Evolutionary conservation across 2,329 filamentous ascomycete genomes (phyloP).

Genomic region (Sarocladium oryzae): DNA sequence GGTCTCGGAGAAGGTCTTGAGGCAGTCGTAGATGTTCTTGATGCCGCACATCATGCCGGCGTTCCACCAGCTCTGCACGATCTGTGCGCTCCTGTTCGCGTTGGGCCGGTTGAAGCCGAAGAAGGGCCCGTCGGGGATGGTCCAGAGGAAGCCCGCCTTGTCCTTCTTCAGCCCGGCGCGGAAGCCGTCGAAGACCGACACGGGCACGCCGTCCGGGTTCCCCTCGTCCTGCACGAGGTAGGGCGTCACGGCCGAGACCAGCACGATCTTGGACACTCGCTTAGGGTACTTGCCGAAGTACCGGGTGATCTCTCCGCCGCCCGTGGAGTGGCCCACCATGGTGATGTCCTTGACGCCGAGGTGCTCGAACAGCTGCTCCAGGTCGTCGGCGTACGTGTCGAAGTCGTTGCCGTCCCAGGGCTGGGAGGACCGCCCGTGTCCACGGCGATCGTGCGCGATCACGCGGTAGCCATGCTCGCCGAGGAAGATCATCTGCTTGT

Average conservation of each 20-base stretch:
- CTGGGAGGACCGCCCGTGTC: slow-evolving; percentile 26
- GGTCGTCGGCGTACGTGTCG: slow-evolving; percentile 22
- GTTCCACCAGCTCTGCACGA: slow-evolving; percentile 31
- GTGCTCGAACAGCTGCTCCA: slow-evolving; percentile 23
- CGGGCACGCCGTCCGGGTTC: slow-evolving; percentile 27
- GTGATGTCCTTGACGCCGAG: slow-evolving; percentile 28
- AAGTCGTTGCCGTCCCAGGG: slow-evolving; percentile 20
- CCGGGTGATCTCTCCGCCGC: slow-evolving; percentile 34
- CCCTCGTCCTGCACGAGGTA: slow-evolving; percentile 25
- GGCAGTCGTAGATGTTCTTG: slow-evolving; percentile 31
- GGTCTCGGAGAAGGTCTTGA: slow-evolving; percentile 33
- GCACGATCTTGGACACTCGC: slow-evolving; percentile 32
- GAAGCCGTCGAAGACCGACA: slow-evolving; percentile 31
- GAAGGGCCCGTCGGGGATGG: slow-evolving; percentile 63
- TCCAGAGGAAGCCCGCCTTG: slow-evolving; percentile 50
- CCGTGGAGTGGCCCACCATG: slow-evolving; percentile 38
- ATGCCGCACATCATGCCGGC: slow-evolving; percentile 32
- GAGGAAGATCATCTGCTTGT: slow-evolving; percentile 22
- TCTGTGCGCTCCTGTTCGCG: slow-evolving; percentile 21
- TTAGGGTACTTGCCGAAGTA: slow-evolving; percentile 28
- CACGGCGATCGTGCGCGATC: slow-evolving; percentile 25
- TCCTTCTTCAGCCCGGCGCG: slow-evolving; percentile 26
- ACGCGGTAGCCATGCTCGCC: slow-evolving; percentile 24
- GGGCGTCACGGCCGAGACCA: slow-evolving; percentile 29
- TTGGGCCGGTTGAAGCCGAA: slow-evolving; percentile 40